Conservation (phyloP, 2,329 filamentous ascomycete genomes). For the Epichloe scottii region DNA sequence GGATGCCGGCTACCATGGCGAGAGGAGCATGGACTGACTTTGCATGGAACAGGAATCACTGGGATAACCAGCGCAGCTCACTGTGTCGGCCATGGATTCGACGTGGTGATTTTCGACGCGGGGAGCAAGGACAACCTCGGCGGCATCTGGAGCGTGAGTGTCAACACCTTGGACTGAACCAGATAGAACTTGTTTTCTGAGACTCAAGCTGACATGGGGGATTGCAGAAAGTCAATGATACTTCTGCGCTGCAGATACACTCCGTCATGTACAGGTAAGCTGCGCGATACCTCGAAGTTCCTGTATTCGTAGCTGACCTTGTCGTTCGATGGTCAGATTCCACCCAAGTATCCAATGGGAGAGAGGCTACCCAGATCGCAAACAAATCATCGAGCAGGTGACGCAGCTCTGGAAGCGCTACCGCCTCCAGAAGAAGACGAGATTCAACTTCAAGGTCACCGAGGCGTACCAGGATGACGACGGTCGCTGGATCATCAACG, state of each 20-base stretch:
- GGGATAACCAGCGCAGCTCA: slow-evolving; percentile 70
- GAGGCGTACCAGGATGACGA: slow-evolving; percentile 56
- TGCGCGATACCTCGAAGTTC: neutral
- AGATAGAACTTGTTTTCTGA: neutral
- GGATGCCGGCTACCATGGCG: too few relatives aligned
- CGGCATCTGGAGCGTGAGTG: slow-evolving; percentile 65
- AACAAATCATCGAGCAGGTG: slow-evolving; percentile 64
- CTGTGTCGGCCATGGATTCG: slow-evolving; percentile 75
- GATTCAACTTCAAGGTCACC: slow-evolving; percentile 57
- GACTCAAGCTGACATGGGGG: neutral
- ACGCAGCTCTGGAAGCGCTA: slow-evolving; percentile 63
- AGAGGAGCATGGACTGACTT: too few relatives aligned
- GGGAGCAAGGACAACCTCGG: slow-evolving; percentile 54
- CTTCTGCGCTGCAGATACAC: slow-evolving; percentile 72
- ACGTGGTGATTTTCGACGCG: slow-evolving; percentile 67
- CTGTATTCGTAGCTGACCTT: neutral
- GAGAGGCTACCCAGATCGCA: slow-evolving; percentile 62
- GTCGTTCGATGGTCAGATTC: slow-evolving; percentile 30
- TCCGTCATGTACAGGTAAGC: slow-evolving; percentile 62
- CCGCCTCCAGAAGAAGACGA: slow-evolving; percentile 55
- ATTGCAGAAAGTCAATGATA: slow-evolving; percentile 61
- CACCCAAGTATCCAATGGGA: slow-evolving; percentile 67
- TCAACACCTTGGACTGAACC: neutral
- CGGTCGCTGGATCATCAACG: slow-evolving; percentile 68
- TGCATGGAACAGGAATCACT: slow-evolving; percentile 47